Base-by-base conservation (phyloP, 306 rosid genomes). In the Mucuna pruriens region DNA sequence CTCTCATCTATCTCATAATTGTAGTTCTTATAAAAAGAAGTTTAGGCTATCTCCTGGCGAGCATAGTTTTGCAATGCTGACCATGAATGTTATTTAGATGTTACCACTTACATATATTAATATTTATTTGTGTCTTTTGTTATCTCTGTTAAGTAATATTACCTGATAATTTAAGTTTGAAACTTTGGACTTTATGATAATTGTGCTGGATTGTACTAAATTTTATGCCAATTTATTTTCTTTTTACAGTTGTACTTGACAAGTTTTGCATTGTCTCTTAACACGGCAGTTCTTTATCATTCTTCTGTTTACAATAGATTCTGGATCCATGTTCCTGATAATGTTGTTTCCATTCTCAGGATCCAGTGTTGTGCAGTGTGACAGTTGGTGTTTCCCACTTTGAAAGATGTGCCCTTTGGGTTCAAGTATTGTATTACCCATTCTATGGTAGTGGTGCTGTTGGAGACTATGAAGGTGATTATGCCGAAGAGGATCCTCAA, bases 301-400 rank as follows among this genome's bases (percentile, higher is more conserved):
- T 44, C 46, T 38, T 33, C 2, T 49, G 34, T 77, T 67, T 80
- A 38, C 20, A n/a, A 13, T 58, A 34, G 51, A 45, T 77, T 78
- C 86, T 76, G 87, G 84, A 82, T 77, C 71, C 22, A 54, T 54
- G 51, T 72, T 38, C 74, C 71, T 78, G 70, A 75, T 71, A 12
- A 26, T 79, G 71, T 81, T 84, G 69, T 83, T 83, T 84, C 74
- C 49, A 29, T 60, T 80, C 29, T 75, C 89, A 95, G 99, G 99
- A 95, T 89, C 99, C 99, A 72, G 97, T 93, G 52, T 85, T 74
- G 44, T 91, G 93, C 90, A 95, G 99, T 57, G 97, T 95, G 85
- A 95, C 98, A 5, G 98, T 95, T 80, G 98, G 99, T 81, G 98
- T 92, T 79, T 90, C 99, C 67, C 97, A 95, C 62, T 95, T 95